Percentiles rank a stretch among this genome's conserved stretches.
These are phyloP conservation scores for Magnusiomyces clavatus DNA, from an alignment of 1,139 yeast genomes.

Conservation along the genomic window DNA sequence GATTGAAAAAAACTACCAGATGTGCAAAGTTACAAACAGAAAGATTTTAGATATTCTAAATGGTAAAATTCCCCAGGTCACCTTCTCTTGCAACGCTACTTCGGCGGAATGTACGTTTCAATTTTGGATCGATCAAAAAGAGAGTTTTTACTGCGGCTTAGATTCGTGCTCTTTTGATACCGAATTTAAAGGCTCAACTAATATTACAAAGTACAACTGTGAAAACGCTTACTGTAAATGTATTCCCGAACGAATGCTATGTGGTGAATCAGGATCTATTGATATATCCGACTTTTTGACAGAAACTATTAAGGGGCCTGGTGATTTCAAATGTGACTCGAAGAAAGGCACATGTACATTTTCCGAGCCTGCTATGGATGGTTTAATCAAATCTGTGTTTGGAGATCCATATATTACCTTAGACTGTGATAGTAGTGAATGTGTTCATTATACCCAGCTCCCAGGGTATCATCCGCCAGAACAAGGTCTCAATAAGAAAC, in stretches of 20 bases:
- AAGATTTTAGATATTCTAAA: constrained; percentile 73
- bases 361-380: constrained; percentile 95
- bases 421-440: constrained; percentile 78
- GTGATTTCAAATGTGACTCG: constrained; percentile 77
- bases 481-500: constrained; percentile 44
- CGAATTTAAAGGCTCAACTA: constrained; percentile 43
- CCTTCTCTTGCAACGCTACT: constrained; percentile 76
- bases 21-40: constrained; percentile 86
- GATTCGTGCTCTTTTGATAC: constrained; percentile 60
- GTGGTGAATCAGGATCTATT: constrained; percentile 90
- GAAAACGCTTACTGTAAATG: constrained; percentile 73
- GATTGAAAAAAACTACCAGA: constrained; percentile 74
- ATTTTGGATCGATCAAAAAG: constrained; percentile 88
- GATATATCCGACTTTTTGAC: constrained; percentile 89
- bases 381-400: constrained; percentile 76
- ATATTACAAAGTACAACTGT: constrained; percentile 72
- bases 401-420: constrained; percentile 87
- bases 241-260: constrained; percentile 83
- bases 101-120: constrained; percentile 68
- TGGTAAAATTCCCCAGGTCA: constrained; percentile 84
- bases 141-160: constrained; percentile 84
- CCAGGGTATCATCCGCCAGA: constrained; percentile 78
- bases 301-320: constrained; percentile 89
- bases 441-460: constrained; percentile 82
- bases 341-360: constrained; percentile 56